These are phyloP conservation scores for Syncephalastrum contaminatum DNA, from an alignment of 371 early-diverging fungal genomes.

Conservation along the genomic window DNA sequence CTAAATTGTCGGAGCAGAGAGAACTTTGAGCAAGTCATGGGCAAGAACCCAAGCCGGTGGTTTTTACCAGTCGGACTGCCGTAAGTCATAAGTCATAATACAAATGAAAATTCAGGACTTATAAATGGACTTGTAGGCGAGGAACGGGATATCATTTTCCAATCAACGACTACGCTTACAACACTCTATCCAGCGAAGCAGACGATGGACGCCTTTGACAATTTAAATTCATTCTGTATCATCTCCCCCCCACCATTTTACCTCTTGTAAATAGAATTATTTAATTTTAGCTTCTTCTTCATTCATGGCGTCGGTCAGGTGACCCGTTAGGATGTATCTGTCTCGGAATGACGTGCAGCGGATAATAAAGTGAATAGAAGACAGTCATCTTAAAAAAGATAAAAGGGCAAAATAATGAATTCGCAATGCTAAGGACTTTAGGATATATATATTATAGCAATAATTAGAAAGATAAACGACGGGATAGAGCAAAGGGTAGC, in stretches of 20 bases:
- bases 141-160: conserved; percentile 35
- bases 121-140: neutral
- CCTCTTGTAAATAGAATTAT: conserved; percentile 6
- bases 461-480: too few relatives aligned
- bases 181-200: conserved; percentile 37
- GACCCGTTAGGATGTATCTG: too few relatives aligned
- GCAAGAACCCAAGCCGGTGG: conserved; percentile 49
- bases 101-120: neutral
- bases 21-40: conserved; percentile 63
- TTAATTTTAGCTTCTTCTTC: neutral
- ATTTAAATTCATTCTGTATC: too few relatives aligned
- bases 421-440: too few relatives aligned
- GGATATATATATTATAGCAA: too few relatives aligned
- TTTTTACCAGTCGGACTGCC: conserved; percentile 56
- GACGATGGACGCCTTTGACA: conserved; percentile 8
- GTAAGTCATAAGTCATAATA: conserved; percentile 29
- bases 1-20: too few relatives aligned
- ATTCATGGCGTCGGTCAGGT: too few relatives aligned
- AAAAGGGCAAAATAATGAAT: too few relatives aligned
- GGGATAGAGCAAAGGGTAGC: too few relatives aligned
- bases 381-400: too few relatives aligned
- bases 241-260: neutral
- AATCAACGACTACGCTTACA: conserved; percentile 47
- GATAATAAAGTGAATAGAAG: too few relatives aligned
- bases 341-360: too few relatives aligned